These are phyloP conservation scores for Datura wrightii DNA, from an alignment of 257 asterid genomes.

Conservation along the genomic window DNA sequence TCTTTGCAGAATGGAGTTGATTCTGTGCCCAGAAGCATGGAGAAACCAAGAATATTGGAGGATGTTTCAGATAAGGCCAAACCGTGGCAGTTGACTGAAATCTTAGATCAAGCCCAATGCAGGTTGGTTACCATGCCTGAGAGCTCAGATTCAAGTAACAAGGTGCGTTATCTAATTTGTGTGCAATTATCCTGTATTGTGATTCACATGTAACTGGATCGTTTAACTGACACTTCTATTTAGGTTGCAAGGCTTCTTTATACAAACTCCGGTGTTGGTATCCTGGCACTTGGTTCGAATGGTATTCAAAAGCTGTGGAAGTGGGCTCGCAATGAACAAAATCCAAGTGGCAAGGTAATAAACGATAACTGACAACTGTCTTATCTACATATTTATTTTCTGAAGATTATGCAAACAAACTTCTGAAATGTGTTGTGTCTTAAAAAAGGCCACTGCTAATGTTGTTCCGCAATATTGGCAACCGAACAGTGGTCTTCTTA, in stretches of 20 bases:
- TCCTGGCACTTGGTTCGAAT: conserved; percentile 89
- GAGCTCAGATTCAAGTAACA: conserved; percentile 69
- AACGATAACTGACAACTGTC: neutral
- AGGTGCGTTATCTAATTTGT: conserved; percentile 52
- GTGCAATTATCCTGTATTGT: conserved; percentile 22
- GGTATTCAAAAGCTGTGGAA: conserved; percentile 94
- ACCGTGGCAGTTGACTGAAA: conserved; percentile 89
- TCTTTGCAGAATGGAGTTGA: conserved; percentile 86
- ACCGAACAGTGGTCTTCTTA: conserved; percentile 78
- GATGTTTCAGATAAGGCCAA: conserved; percentile 74
- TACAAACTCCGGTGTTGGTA: conserved; percentile 88
- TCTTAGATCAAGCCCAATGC: conserved; percentile 82
- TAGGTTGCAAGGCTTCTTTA: conserved; percentile 97
- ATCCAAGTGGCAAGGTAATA: conserved; percentile 84
- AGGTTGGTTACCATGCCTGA: conserved; percentile 92
- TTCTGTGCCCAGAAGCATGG: conserved; percentile 75
- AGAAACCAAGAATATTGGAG: conserved; percentile 77
- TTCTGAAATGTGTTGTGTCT: conserved; percentile 37
- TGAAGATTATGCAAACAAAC: conserved; percentile 17
- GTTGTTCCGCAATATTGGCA: conserved; percentile 75
- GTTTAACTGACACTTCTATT: conserved; percentile 34
- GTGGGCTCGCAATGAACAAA: conserved; percentile 88
- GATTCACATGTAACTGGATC: conserved; percentile 33
- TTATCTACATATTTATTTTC: neutral
- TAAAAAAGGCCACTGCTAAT: conserved; percentile 73